Percentiles rank a stretch among this genome's conserved stretches.
Conservation (phyloP, 192 early-diverging fungal genomes). For the Podila horticola region DNA sequence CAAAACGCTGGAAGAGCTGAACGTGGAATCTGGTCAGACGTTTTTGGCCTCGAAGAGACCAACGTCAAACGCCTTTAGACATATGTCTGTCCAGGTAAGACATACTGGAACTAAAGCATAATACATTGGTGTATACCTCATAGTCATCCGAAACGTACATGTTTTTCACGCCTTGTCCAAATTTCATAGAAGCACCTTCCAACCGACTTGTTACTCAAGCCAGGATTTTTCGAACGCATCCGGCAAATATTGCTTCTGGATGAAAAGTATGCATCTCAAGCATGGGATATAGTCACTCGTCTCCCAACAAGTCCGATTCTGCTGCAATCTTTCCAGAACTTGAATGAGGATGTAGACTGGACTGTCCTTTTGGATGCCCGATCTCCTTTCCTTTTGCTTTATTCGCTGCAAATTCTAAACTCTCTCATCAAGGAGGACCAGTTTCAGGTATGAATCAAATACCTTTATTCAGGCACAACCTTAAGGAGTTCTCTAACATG, state of each 20-base stretch:
- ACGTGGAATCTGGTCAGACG: constrained; percentile 38
- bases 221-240: constrained; percentile 55
- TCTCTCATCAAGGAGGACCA: constrained; percentile 52
- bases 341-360: constrained; percentile 51
- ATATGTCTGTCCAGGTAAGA: not conserved
- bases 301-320: constrained; percentile 52
- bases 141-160: no score
- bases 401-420: constrained; percentile 55
- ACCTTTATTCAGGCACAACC: no score
- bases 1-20: constrained; percentile 52
- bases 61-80: not conserved
- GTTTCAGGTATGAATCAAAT: constrained; percentile 8
- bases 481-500: not conserved
- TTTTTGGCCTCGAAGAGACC: constrained; percentile 49
- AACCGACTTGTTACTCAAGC: constrained; percentile 48
- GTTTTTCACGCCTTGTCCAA: no score
- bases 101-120: no score
- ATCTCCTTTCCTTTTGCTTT: constrained; percentile 57
- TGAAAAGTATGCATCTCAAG: constrained; percentile 58
- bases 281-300: constrained; percentile 33
- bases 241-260: constrained; percentile 53
- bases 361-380: constrained; percentile 41
- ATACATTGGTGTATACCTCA: no score
- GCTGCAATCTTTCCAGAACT: constrained; percentile 26
- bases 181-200: constrained; percentile 40